These are phyloP conservation scores for Colletotrichum lentis DNA, from an alignment of 2,329 filamentous ascomycete species.

Conservation along the genomic window DNA sequence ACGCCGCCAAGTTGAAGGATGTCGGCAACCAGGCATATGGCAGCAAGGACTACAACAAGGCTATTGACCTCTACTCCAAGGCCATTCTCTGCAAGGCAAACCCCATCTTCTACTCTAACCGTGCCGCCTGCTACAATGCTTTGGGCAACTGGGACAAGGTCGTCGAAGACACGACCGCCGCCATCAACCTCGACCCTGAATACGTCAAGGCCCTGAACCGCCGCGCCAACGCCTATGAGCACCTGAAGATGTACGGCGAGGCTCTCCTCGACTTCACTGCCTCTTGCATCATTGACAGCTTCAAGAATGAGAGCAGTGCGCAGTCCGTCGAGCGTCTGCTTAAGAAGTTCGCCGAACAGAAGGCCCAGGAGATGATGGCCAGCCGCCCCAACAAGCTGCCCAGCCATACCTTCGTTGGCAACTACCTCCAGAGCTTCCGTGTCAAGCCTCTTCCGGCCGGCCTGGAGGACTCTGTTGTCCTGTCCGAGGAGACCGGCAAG, in stretches of 20 bases:
- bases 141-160: conserved; percentile 94
- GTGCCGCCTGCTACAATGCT: conserved; percentile 96
- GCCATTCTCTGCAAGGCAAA: conserved; percentile 97
- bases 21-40: conserved; percentile 97
- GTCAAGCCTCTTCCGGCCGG: conserved; percentile 80
- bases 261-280: conserved; percentile 97
- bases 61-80: conserved; percentile 94
- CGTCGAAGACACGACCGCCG: conserved; percentile 94
- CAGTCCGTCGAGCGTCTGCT: conserved; percentile 90
- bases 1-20: conserved; percentile 90
- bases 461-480: conserved; percentile 81
- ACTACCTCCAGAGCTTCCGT: conserved; percentile 99
- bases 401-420: conserved; percentile 95
- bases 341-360: conserved; percentile 95
- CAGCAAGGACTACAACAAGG: conserved; percentile 89
- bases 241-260: conserved; percentile 89
- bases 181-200: conserved; percentile 90
- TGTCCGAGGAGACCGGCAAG: conserved; percentile 80
- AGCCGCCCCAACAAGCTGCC: conserved; percentile 89
- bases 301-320: conserved; percentile 89
- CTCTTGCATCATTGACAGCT: conserved; percentile 98
- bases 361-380: conserved; percentile 87
- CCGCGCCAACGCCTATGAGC: conserved; percentile 94
- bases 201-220: conserved; percentile 99
- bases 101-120: conserved; percentile 98